Evolutionary conservation across 306 rosid species (phyloP).

Genomic region (Pterocarpus santalinus): DNA sequence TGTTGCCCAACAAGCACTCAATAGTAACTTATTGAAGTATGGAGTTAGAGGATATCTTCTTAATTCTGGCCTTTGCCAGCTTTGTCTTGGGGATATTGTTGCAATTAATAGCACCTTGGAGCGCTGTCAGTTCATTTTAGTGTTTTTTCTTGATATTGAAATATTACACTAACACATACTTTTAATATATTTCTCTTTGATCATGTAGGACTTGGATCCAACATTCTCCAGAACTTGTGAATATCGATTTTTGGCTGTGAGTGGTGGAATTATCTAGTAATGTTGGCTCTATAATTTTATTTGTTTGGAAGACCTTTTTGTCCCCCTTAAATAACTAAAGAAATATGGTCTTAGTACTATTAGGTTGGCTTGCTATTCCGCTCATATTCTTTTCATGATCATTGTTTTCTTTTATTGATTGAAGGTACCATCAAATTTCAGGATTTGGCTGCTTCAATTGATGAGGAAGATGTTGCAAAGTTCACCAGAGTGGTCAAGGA

Average conservation of each 20-base stretch:
- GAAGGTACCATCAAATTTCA: constrained; percentile 37
- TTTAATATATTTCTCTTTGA: constrained; percentile 27
- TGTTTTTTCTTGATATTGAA: constrained; percentile 15
- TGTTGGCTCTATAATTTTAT: constrained; percentile 20
- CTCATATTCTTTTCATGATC: constrained; percentile 22
- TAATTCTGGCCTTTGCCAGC: constrained; percentile 90
- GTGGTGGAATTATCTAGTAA: constrained; percentile 29
- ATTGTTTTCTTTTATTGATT: constrained; percentile 38
- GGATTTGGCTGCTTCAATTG: constrained; percentile 64
- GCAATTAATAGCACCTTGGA: constrained; percentile 86
- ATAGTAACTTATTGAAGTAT: constrained; percentile 81
- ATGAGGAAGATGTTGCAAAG: constrained; percentile 55
- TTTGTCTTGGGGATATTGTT: constrained; percentile 75
- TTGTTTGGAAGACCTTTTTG: constrained; percentile 31
- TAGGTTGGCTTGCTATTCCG: constrained; percentile 28
- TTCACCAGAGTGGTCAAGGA: constrained; percentile 58
- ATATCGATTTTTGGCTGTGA: constrained; percentile 61
- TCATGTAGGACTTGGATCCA: constrained; percentile 68
- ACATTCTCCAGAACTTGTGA: constrained; percentile 63
- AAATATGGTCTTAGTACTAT: constrained; percentile 31
- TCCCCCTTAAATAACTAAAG: neutral
- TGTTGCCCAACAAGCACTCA: constrained; percentile 80
- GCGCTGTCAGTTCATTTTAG: constrained; percentile 65
- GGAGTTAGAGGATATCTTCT: constrained; percentile 99
- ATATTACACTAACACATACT: constrained; percentile 3